A percentile compares a stretch with the other conserved stretches of the same genome.
Evolutionary conservation across 2,329 filamentous ascomycete genomes (phyloP).

Genomic region (Aspergillus ibericus): DNA sequence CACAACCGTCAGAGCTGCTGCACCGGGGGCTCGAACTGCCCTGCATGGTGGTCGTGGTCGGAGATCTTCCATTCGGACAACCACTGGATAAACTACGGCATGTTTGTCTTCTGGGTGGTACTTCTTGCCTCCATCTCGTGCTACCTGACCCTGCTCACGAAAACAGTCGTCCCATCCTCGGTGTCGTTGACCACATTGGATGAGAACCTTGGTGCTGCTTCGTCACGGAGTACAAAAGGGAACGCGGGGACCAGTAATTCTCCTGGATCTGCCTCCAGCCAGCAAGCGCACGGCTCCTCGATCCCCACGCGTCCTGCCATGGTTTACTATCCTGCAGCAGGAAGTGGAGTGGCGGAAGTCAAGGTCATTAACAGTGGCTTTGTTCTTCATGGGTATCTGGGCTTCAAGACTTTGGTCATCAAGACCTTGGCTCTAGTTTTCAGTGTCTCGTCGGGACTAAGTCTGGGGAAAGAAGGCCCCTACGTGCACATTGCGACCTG

Average conservation of each 20-base stretch:
- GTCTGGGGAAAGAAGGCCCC: conserved; percentile 90
- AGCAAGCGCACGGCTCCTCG: conserved; percentile 35
- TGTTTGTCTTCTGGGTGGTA: conserved; percentile 74
- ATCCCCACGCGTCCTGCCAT: conserved; percentile 61
- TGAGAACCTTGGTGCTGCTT: conserved; percentile 79
- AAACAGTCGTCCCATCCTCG: conserved; percentile 87
- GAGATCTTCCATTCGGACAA: conserved; percentile 57
- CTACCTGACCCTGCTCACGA: conserved; percentile 80
- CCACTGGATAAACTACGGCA: conserved; percentile 70
- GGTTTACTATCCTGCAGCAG: conserved; percentile 93
- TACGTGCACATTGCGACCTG: conserved; percentile 98
- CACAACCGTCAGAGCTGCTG: conserved; percentile 70
- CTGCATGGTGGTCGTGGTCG: conserved; percentile 66
- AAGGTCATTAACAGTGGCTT: conserved; percentile 98
- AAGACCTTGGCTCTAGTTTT: conserved; percentile 82
- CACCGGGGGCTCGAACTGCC: conserved; percentile 54
- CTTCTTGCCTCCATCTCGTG: conserved; percentile 71
- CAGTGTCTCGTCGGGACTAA: conserved; percentile 88
- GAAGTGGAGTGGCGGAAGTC: conserved; percentile 94
- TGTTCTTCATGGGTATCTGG: conserved; percentile 92
- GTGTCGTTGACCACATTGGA: conserved; percentile 85
- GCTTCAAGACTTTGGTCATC: conserved; percentile 79
- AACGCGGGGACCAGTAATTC: conserved; percentile 46
- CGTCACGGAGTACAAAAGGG: conserved; percentile 46
- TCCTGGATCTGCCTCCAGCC: conserved; percentile 43